Conservation (phyloP, 2,329 filamentous ascomycete genomes). For the Talaromyces sp. region DNA sequence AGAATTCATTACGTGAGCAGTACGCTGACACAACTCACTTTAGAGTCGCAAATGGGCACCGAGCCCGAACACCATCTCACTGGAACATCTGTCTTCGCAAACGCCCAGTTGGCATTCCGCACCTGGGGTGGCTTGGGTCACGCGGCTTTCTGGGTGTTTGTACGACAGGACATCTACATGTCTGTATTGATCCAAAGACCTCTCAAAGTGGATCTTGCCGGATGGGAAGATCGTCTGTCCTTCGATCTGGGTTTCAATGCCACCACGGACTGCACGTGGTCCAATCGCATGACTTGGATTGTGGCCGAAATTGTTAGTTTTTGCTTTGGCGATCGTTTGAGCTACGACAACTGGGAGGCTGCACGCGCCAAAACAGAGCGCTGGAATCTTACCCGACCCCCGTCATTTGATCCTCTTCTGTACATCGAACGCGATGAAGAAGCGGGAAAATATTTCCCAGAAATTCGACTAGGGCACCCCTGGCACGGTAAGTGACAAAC, state of each 20-base stretch:
- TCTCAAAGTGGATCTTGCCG: slow-evolving; percentile 25
- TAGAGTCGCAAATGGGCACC: slow-evolving; percentile 17
- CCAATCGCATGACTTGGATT: slow-evolving; percentile 38
- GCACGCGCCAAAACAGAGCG: slow-evolving; percentile 12
- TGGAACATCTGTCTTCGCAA: slow-evolving; percentile 19
- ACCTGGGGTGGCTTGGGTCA: slow-evolving; percentile 22
- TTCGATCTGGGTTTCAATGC: slow-evolving; percentile 39
- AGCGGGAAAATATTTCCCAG: slow-evolving; percentile 20
- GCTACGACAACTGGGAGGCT: slow-evolving; percentile 14
- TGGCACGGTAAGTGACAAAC: slow-evolving; percentile 25
- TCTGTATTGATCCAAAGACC: slow-evolving; percentile 27
- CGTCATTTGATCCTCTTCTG: slow-evolving; percentile 23
- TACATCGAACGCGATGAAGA: slow-evolving; percentile 22
- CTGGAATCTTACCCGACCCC: slow-evolving; percentile 22
- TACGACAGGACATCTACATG: slow-evolving; percentile 35
- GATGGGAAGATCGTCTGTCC: slow-evolving; percentile 18
- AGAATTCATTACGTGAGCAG: not conserved
- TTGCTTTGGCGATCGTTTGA: slow-evolving; percentile 18
- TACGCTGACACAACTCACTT: not conserved
- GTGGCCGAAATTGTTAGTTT: slow-evolving; percentile 27
- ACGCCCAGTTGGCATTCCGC: slow-evolving; percentile 25
- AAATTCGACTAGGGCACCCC: slow-evolving; percentile 24
- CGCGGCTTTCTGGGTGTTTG: slow-evolving; percentile 26
- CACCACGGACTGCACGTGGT: slow-evolving; percentile 41
- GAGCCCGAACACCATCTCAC: slow-evolving; percentile 13